A percentile compares a stretch with the other conserved stretches of the same genome.
These are phyloP conservation scores for Fraxinus nigra DNA, from an alignment of 305 asterid genomes.

Conservation along the genomic window DNA sequence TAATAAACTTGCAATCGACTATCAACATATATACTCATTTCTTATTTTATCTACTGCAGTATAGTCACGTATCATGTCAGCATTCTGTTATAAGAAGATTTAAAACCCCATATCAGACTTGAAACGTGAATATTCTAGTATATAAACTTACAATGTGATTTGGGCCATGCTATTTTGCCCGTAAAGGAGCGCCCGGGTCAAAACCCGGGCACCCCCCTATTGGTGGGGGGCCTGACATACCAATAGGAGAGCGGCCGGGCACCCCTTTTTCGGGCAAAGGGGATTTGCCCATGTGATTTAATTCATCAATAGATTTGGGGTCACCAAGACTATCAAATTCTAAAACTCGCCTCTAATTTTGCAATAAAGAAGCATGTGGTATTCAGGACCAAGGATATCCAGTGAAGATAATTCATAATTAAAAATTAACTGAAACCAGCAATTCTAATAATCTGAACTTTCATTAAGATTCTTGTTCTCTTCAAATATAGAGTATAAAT, in stretches of 20 bases:
- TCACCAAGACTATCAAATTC: not conserved
- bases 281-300: not conserved
- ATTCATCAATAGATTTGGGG: not conserved
- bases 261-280: no score
- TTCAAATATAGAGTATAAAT: not conserved
- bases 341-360: not conserved
- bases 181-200: no score
- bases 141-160: not conserved
- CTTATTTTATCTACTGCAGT: not conserved
- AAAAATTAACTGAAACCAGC: not conserved
- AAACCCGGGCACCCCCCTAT: no score
- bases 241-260: no score
- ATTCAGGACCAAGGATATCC: not conserved
- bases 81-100: not conserved
- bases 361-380: not conserved
- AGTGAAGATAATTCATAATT: not conserved
- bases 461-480: not conserved
- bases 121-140: not conserved
- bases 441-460: not conserved
- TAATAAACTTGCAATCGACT: not conserved
- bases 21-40: not conserved
- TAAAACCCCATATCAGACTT: not conserved
- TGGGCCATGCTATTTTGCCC: no score
- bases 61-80: not conserved
- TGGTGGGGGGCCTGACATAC: no score